phyloP scores from a whole-genome alignment of 306 rosid species.

The Crotalaria pallida region DNA sequence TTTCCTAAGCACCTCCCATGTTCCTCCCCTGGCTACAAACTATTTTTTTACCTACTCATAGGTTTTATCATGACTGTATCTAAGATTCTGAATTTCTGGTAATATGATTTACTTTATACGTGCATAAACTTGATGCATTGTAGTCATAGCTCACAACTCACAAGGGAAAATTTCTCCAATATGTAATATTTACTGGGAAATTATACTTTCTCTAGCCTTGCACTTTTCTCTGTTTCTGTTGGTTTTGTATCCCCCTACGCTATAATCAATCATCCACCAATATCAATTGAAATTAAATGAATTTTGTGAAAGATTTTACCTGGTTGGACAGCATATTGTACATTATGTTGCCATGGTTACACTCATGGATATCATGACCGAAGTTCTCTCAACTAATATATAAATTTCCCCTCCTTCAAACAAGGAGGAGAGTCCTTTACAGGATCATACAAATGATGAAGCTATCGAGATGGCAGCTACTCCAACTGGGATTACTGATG shows the following conservation, averaged over 20 bases:
- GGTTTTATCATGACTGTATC: neutral
- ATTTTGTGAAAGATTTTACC: neutral
- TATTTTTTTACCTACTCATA: neutral
- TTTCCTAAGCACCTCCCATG: neutral
- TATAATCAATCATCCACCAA: neutral
- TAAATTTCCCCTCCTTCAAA: neutral
- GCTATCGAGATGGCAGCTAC: constrained; percentile 22
- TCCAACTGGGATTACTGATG: constrained; percentile 24
- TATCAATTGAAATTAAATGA: neutral
- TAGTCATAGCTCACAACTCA: neutral
- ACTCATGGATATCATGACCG: neutral
- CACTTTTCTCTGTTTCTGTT: neutral
- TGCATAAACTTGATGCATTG: neutral
- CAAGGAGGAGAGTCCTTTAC: neutral
- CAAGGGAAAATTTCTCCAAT: neutral
- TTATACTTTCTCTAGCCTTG: neutral
- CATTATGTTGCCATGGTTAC: neutral
- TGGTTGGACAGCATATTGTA: neutral
- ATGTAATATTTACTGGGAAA: neutral
- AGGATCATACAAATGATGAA: constrained; percentile 19
- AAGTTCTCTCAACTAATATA: neutral
- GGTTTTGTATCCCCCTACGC: neutral
- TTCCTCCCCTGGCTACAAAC: neutral
- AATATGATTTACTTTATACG: neutral
- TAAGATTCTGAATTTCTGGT: neutral